A percentile compares a stretch with the other conserved stretches of the same genome.
Evolutionary conservation across 768 basidiomycete species (phyloP).

Genomic region (Grammothele lineata): DNA sequence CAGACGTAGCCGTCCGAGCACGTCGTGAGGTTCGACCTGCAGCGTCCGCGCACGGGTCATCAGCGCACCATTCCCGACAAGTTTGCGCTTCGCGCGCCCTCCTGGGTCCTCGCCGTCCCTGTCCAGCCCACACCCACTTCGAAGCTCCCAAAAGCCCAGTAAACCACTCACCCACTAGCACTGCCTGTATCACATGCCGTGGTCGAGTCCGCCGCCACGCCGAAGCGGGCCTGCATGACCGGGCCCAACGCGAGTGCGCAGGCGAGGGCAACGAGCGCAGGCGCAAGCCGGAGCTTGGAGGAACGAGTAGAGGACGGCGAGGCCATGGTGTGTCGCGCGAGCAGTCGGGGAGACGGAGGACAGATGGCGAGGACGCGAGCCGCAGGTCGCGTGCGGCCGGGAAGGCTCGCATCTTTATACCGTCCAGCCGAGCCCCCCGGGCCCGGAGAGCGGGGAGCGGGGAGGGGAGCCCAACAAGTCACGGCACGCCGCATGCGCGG

Average conservation of each 20-base stretch:
- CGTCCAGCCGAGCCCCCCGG: too few species aligned
- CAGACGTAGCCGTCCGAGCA: slow-evolving; percentile 11
- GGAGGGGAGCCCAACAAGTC: not conserved
- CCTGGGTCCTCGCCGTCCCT: too few species aligned
- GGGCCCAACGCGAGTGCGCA: slow-evolving; percentile 2
- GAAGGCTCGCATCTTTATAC: too few species aligned
- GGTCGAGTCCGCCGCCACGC: slow-evolving; percentile 2
- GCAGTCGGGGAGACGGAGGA: not conserved
- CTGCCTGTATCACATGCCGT: slow-evolving; percentile 1
- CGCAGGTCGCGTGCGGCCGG: too few species aligned
- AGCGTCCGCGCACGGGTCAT: not conserved
- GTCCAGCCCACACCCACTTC: too few species aligned
- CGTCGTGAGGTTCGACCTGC: slow-evolving; percentile 8
- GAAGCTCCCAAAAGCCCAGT: too few species aligned
- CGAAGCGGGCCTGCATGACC: not conserved
- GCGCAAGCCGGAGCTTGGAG: not conserved
- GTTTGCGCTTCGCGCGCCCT: too few species aligned
- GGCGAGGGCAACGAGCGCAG: slow-evolving; percentile 1
- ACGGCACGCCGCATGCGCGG: not conserved
- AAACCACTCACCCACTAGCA: too few species aligned
- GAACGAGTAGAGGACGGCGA: not conserved
- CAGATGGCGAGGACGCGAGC: too few species aligned
- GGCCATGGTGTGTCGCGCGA: not conserved
- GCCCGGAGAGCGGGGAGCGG: not conserved
- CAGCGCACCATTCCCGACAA: too few species aligned